Percentiles rank a stretch among this genome's conserved stretches.
These are phyloP conservation scores for Aspergillus sclerotioniger DNA, from an alignment of 495 filamentous ascomycete species.

Conservation along the genomic window DNA sequence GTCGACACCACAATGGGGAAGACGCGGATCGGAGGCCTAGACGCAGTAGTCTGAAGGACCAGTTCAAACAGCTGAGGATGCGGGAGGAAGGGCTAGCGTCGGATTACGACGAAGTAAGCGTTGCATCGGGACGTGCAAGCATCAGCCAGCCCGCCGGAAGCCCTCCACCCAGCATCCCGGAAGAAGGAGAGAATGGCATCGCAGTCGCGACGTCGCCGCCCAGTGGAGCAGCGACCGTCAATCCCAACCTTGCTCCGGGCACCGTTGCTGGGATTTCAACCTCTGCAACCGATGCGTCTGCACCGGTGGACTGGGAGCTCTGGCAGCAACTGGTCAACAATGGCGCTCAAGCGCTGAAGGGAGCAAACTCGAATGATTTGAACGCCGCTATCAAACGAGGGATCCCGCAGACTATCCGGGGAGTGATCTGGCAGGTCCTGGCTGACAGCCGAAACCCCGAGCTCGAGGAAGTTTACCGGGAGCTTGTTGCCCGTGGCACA, in stretches of 20 bases:
- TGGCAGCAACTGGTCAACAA: slow-evolving; percentile 96
- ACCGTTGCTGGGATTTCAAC: slow-evolving; percentile 75
- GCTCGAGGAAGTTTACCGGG: slow-evolving; percentile 81
- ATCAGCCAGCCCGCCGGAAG: slow-evolving; percentile 52
- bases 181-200: slow-evolving; percentile 51
- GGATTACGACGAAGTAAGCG: slow-evolving; percentile 36
- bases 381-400: slow-evolving; percentile 88
- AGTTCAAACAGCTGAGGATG: slow-evolving; percentile 82
- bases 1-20: slow-evolving; percentile 64
- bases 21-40: slow-evolving; percentile 54
- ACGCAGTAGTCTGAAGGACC: slow-evolving; percentile 73
- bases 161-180: slow-evolving; percentile 49
- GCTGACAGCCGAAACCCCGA: slow-evolving; percentile 92
- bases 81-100: slow-evolving; percentile 68
- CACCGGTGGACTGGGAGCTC: slow-evolving; percentile 90
- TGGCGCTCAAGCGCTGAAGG: slow-evolving; percentile 79
- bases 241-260: slow-evolving; percentile 70
- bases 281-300: slow-evolving; percentile 60
- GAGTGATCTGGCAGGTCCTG: slow-evolving; percentile 96
- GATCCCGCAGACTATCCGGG: slow-evolving; percentile 90
- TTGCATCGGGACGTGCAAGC: slow-evolving; percentile 42
- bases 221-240: slow-evolving; percentile 47
- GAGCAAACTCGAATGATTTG: slow-evolving; percentile 81
- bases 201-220: slow-evolving; percentile 48
- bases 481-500: slow-evolving; percentile 76